Conservation (phyloP, 2,329 filamentous ascomycete species). For the Atkinsonella texensis region DNA sequence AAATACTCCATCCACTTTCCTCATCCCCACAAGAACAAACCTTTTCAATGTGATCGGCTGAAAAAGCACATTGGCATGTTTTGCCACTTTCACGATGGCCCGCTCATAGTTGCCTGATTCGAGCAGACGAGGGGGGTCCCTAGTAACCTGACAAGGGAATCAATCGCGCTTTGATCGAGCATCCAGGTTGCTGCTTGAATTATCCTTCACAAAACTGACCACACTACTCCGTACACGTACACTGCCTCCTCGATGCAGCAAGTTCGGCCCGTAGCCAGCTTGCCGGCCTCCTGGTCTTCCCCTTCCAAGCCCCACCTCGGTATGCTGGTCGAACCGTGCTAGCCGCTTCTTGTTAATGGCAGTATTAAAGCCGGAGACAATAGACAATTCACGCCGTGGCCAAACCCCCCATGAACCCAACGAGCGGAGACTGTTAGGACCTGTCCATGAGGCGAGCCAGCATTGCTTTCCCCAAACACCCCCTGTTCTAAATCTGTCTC, state of each 20-base stretch:
- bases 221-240: too few species aligned
- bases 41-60: not conserved
- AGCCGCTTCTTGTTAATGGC: not conserved
- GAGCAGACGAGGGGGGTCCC: too few species aligned
- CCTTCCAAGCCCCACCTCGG: not conserved
- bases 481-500: not conserved
- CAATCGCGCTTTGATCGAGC: too few species aligned
- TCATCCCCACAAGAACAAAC: too few species aligned
- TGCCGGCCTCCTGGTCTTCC: not conserved
- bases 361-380: not conserved
- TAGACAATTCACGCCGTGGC: not conserved
- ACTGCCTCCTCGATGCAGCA: not conserved
- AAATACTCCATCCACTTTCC: too few species aligned
- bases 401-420: not conserved
- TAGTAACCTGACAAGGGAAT: too few species aligned
- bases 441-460: not conserved
- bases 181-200: too few species aligned
- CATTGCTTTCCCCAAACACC: not conserved
- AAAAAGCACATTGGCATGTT: not conserved
- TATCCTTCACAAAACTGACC: too few species aligned
- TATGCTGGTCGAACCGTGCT: not conserved
- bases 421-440: not conserved
- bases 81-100: not conserved
- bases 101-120: too few species aligned
- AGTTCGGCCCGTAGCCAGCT: not conserved